Percentiles rank a stretch among this genome's conserved stretches.
Conservation (phyloP, 2,329 filamentous ascomycete genomes). For the Graphiopsis chlorocephala region DNA sequence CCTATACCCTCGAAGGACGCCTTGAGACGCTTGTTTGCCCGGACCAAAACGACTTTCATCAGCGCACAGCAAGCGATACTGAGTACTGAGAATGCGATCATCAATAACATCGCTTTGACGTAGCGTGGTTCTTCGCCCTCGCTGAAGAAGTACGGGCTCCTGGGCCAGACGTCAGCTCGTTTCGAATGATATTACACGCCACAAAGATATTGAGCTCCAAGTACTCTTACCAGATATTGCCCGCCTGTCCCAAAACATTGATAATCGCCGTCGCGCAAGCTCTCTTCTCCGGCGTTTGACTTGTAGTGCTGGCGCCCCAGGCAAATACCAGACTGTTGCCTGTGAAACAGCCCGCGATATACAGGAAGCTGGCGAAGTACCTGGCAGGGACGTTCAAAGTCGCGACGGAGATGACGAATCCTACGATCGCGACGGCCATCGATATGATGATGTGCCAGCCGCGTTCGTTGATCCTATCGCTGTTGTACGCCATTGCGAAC, state of each 20-base stretch:
- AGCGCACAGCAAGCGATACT: slow-evolving; percentile 8
- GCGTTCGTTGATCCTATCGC: slow-evolving; percentile 40
- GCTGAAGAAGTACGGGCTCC: slow-evolving; percentile 42
- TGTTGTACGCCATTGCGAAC: slow-evolving; percentile 35
- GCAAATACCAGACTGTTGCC: slow-evolving; percentile 38
- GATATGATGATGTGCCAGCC: slow-evolving; percentile 34
- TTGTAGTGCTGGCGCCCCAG: slow-evolving; percentile 36
- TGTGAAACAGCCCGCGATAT: slow-evolving; percentile 34
- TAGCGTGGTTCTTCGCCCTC: slow-evolving; percentile 12
- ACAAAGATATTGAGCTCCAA: not conserved
- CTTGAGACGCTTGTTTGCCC: slow-evolving; percentile 13
- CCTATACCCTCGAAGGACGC: slow-evolving; percentile 2
- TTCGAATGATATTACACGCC: slow-evolving; percentile 36
- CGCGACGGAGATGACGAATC: slow-evolving; percentile 4
- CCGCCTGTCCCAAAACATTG: slow-evolving; percentile 39
- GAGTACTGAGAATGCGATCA: slow-evolving; percentile 16
- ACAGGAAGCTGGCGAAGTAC: slow-evolving; percentile 36
- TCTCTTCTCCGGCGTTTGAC: slow-evolving; percentile 40
- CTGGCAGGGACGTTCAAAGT: slow-evolving; percentile 17
- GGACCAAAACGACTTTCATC: slow-evolving; percentile 13
- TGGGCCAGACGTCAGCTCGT: slow-evolving; percentile 9
- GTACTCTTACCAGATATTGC: slow-evolving; percentile 30
- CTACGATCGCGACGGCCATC: slow-evolving; percentile 1
- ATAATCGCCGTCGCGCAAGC: slow-evolving; percentile 38
- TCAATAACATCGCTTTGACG: slow-evolving; percentile 16